phyloP scores from a whole-genome alignment of 2,329 filamentous ascomycete species.

The Aspergillus versicolor region DNA sequence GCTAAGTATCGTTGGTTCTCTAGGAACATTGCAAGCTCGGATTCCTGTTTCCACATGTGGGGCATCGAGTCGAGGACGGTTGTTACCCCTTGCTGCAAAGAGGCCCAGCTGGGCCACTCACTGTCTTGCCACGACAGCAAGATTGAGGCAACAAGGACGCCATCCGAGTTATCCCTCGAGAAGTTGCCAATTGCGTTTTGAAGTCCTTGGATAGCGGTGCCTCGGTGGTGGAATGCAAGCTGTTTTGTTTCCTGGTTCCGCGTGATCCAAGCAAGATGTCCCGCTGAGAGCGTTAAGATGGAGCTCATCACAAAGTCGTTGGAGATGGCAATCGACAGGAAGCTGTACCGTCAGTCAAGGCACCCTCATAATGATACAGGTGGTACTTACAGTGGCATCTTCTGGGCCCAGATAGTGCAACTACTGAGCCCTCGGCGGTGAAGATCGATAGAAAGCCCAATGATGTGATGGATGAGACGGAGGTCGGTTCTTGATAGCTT shows the following conservation, averaged over 20 bases:
- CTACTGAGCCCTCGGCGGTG: conserved; percentile 72
- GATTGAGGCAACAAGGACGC: conserved; percentile 85
- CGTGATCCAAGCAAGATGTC: conserved; percentile 86
- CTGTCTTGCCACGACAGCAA: conserved; percentile 94
- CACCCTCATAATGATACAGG: background rate
- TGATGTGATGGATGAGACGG: conserved; percentile 86
- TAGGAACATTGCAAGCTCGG: conserved; percentile 54
- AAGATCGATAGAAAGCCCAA: conserved; percentile 80
- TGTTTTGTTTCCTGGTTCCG: conserved; percentile 81
- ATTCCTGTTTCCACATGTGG: conserved; percentile 79
- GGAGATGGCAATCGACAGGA: conserved; percentile 77
- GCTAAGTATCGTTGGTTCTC: conserved; percentile 42
- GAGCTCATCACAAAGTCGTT: conserved; percentile 93
- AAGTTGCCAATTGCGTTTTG: conserved; percentile 85
- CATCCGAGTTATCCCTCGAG: conserved; percentile 83
- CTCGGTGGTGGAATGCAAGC: conserved; percentile 85
- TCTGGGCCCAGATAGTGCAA: conserved; percentile 88
- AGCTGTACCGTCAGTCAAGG: conserved; percentile 49
- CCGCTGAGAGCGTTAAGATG: conserved; percentile 88
- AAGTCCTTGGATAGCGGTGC: conserved; percentile 79
- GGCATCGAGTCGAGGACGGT: conserved; percentile 92
- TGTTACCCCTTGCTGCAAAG: conserved; percentile 85
- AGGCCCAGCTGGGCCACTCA: conserved; percentile 93
- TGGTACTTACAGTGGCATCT: conserved; percentile 79
- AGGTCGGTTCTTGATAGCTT: conserved; percentile 75